Conservation (phyloP, 768 basidiomycete species). For the Strobilomyces confusus region DNA sequence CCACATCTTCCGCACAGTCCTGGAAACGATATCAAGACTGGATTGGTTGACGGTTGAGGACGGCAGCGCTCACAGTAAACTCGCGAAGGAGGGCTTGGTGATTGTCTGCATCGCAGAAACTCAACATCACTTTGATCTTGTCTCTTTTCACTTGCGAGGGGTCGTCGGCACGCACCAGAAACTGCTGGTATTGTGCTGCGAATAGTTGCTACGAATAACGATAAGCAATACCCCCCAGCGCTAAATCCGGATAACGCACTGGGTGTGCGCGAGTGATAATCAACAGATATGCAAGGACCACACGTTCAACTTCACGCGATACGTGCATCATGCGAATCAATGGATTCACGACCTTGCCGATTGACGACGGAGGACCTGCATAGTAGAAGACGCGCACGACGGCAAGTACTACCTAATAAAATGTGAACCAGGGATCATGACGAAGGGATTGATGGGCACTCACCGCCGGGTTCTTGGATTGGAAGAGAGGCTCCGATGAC, state of each 20-base stretch:
- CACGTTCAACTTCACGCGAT: slow-evolving; percentile 70
- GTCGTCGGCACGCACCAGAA: slow-evolving; percentile 71
- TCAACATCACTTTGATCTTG: slow-evolving; percentile 74
- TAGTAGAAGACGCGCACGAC: slow-evolving; percentile 74
- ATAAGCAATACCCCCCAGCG: neutral
- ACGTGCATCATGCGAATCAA: slow-evolving; percentile 67
- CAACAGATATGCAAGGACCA: slow-evolving; percentile 68
- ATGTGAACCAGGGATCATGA: neutral
- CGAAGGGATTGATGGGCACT: slow-evolving; percentile 21
- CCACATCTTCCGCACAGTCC: slow-evolving; percentile 79
- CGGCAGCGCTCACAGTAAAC: slow-evolving; percentile 60
- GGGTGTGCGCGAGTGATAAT: slow-evolving; percentile 61
- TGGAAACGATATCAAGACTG: slow-evolving; percentile 27
- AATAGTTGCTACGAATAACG: slow-evolving; percentile 42
- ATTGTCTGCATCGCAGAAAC: slow-evolving; percentile 61
- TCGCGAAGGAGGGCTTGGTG: slow-evolving; percentile 73
- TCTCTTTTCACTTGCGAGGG: slow-evolving; percentile 59
- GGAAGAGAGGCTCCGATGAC: slow-evolving; percentile 72
- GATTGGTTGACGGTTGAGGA: neutral
- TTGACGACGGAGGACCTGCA: slow-evolving; percentile 53
- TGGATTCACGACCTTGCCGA: slow-evolving; percentile 60
- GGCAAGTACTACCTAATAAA: slow-evolving; percentile 70
- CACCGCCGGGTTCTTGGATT: slow-evolving; percentile 86
- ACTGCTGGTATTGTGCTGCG: slow-evolving; percentile 54
- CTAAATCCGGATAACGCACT: slow-evolving; percentile 41